Percentiles rank a stretch among this genome's conserved stretches.
phyloP scores from a whole-genome alignment of 2,329 filamentous ascomycete species.

The Trichoderma afroharzianum region DNA sequence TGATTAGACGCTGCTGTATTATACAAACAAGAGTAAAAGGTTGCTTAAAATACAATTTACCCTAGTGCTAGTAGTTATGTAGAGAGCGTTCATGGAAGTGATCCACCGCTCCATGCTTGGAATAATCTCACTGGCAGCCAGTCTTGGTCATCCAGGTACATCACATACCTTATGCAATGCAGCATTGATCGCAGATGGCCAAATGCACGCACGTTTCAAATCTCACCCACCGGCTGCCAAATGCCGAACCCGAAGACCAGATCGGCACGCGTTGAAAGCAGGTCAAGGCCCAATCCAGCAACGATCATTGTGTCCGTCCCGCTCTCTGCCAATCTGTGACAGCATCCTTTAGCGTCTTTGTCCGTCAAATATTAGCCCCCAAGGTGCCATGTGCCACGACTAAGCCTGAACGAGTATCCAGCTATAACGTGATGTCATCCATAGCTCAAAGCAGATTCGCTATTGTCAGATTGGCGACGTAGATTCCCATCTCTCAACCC shows the following conservation, averaged over 20 bases:
- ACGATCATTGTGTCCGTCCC: not conserved
- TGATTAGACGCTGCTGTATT: not conserved
- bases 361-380: not conserved
- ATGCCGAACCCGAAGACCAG: not conserved
- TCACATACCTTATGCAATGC: not conserved
- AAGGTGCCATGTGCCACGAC: not conserved
- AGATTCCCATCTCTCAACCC: not conserved
- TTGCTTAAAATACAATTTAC: not conserved
- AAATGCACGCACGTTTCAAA: not conserved
- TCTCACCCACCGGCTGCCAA: not conserved
- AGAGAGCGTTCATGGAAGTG: not conserved
- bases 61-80: not conserved
- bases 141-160: not conserved
- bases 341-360: not conserved
- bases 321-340: not conserved
- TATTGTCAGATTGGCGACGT: not conserved
- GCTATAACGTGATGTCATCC: not conserved
- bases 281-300: not conserved
- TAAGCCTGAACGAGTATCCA: not conserved
- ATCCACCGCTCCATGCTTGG: not conserved
- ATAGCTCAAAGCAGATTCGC: not conserved
- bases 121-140: not conserved
- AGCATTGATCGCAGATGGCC: not conserved
- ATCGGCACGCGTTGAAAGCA: not conserved
- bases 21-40: not conserved